Evolutionary conservation across 768 basidiomycete genomes (phyloP).

Genomic region (Auriscalpium microsporum): DNA sequence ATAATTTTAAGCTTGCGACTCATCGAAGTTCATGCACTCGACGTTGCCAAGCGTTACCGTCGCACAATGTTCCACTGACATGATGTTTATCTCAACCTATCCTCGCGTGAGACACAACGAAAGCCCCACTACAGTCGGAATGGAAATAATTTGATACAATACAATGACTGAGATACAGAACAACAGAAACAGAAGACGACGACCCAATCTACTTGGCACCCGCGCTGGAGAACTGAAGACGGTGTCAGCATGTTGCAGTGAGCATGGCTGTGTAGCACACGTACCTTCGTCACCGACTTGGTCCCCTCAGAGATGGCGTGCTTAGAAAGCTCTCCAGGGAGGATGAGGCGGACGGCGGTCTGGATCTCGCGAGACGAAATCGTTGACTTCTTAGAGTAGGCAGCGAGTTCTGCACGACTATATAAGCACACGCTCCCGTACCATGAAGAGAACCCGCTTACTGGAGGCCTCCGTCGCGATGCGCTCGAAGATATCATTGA

Average conservation of each 20-base stretch:
- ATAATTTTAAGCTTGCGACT: too few relatives aligned
- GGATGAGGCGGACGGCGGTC: slow-evolving; percentile 92
- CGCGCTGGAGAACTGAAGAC: slow-evolving; percentile 58
- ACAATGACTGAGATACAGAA: slow-evolving; percentile 18
- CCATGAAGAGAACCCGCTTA: slow-evolving; percentile 28
- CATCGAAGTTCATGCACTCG: too few relatives aligned
- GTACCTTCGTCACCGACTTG: slow-evolving; percentile 80
- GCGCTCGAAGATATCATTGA: slow-evolving; percentile 94
- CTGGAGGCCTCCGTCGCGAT: slow-evolving; percentile 88
- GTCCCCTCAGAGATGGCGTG: slow-evolving; percentile 93
- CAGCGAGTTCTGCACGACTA: slow-evolving; percentile 67
- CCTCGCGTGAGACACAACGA: too few relatives aligned
- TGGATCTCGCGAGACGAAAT: slow-evolving; percentile 99
- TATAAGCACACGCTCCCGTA: neutral
- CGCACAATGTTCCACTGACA: neutral
- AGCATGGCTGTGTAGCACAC: slow-evolving; percentile 11
- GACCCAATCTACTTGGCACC: slow-evolving; percentile 45
- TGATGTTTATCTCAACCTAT: neutral
- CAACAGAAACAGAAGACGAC: slow-evolving; percentile 20
- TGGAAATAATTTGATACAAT: slow-evolving; percentile 10
- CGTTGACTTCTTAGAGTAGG: slow-evolving; percentile 97
- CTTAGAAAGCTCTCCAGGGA: slow-evolving; percentile 93
- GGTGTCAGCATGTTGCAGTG: slow-evolving; percentile 1
- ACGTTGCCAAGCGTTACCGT: too few relatives aligned
- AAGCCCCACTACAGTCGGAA: too few relatives aligned